Evolutionary conservation across 2,329 filamentous ascomycete species (phyloP), one percentile per base, ranked within the genome.

Genomic region (Penicillium sp.): DNA sequence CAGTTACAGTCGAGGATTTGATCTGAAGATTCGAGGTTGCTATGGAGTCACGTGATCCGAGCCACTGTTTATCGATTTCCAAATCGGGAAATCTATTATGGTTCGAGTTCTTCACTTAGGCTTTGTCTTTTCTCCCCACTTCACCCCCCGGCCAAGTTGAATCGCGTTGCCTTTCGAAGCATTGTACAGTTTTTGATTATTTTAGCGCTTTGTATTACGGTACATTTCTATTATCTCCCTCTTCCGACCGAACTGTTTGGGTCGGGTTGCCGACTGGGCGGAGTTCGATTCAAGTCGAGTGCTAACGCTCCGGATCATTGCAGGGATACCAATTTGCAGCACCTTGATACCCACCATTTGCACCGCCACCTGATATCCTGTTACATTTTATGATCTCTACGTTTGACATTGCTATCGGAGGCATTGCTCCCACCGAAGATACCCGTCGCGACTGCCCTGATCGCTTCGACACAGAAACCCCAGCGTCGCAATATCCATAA

Each of bases 61-160:
- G 74, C 56, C 50, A 69, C 67, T 77, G 76, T 78, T 79, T 78
- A 78, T 75, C 70, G 71, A 74, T 78, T 78, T 68, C 76, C 72
- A 49, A 30, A 70, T 76, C 47, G 63, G 72, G 76, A 45, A 76
- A 70, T 40, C 58, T 70, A 67, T 70, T 70, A 60, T 69, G 65
- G 57, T 51, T 62, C 59, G 51, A 63, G 56, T 65, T 62, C 67
- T 66, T 58, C 66, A 59, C 58, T 61, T 70, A 47, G 53, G 58
- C 57, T 65, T 63, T 66, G 65, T 61, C 51, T 49, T 60, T 24
- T 62, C 60, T 58, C 63, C 61, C 60, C 56, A 60, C 60, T 59
- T 44, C 59, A 70, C 58, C 62, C 62, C 60, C 60, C 61, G 47
- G 40, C 62, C 60, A 60, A 58, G 55, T 64, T 59, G 53, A 47